Conservation (phyloP, 2,329 filamentous ascomycete species). For the Colletotrichum lini region DNA sequence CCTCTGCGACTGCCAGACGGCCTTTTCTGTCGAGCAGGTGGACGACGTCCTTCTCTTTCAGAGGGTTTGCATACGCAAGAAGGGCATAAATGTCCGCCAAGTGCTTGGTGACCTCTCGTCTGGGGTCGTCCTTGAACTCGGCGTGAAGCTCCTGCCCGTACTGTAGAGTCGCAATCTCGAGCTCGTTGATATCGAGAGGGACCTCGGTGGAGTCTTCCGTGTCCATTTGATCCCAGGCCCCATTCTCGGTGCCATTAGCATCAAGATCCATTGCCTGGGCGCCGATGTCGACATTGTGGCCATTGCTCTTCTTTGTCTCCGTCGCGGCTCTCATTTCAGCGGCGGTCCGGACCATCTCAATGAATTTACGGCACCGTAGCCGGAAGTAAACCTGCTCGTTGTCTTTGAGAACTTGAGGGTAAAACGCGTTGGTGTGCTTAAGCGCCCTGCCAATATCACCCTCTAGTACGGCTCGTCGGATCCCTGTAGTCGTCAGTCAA, state of each 20-base stretch:
- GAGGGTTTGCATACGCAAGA: constrained; percentile 87
- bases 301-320: constrained; percentile 60
- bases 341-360: constrained; percentile 89
- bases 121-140: constrained; percentile 81
- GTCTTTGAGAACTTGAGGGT: constrained; percentile 83
- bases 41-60: constrained; percentile 80
- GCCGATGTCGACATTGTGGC: constrained; percentile 61
- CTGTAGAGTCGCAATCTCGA: constrained; percentile 79
- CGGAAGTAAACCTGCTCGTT: constrained; percentile 91
- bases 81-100: constrained; percentile 90
- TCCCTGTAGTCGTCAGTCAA: constrained; percentile 68
- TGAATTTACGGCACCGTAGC: constrained; percentile 90
- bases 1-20: constrained; percentile 86
- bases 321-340: constrained; percentile 73
- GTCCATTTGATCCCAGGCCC: constrained; percentile 66
- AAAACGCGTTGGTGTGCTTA: constrained; percentile 83
- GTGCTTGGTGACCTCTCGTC: constrained; percentile 78
- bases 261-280: constrained; percentile 71
- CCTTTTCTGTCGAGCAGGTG: constrained; percentile 84
- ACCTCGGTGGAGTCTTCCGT: constrained; percentile 59
- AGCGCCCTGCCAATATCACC: constrained; percentile 93
- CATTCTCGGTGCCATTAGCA: constrained; percentile 60
- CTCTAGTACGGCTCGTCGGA: constrained; percentile 87
- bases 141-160: constrained; percentile 85
- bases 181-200: constrained; percentile 51